Evolutionary conservation across 495 filamentous ascomycete genomes (phyloP).

Genomic region (Trichoderma virens): DNA sequence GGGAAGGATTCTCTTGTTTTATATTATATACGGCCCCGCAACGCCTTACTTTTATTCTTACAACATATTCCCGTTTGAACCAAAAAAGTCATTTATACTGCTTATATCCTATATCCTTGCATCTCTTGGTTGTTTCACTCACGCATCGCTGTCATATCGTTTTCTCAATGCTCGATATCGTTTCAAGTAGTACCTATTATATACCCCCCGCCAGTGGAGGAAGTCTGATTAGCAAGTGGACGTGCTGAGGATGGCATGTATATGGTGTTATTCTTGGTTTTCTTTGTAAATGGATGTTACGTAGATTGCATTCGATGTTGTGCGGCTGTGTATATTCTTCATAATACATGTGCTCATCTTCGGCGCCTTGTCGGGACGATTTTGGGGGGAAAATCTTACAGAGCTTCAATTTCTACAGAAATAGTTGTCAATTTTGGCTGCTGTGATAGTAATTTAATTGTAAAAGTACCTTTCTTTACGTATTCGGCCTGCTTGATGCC

Average conservation of each 20-base stretch:
- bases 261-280: no score
- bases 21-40: conserved; percentile 9
- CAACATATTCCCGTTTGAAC: no score
- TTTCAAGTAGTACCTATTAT: conserved; percentile 82
- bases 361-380: conserved; percentile 15
- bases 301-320: background rate
- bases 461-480: conserved; percentile 69
- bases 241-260: background rate
- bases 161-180: conserved; percentile 81
- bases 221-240: background rate
- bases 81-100: no score
- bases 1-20: background rate
- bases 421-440: background rate
- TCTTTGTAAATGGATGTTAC: background rate
- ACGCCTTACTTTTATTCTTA: background rate
- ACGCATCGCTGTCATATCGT: conserved; percentile 54
- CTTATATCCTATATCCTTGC: background rate
- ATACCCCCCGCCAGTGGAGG: conserved; percentile 10
- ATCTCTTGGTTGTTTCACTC: background rate
- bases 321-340: no score
- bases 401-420: conserved; percentile 76
- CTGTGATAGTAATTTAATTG: background rate
- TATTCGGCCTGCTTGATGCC: conserved; percentile 75
- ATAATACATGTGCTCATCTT: background rate
- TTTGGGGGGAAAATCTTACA: conserved; percentile 55